phyloP scores from a whole-genome alignment of 2,329 filamentous ascomycete genomes.

The Sporothrix pseudoabietina region DNA sequence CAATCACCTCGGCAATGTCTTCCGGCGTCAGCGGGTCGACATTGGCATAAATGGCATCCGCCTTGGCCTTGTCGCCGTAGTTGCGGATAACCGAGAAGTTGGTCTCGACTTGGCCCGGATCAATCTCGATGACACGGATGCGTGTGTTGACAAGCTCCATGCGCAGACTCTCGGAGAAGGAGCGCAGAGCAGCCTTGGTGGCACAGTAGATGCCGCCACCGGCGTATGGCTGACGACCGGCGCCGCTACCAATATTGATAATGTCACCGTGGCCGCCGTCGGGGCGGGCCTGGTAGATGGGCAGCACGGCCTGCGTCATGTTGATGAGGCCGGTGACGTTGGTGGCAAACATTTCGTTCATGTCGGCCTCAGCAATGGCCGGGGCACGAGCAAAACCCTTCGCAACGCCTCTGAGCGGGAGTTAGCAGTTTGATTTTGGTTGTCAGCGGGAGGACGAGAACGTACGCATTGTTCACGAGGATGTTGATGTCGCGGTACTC shows the following conservation, averaged over 20 bases:
- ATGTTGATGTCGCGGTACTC: constrained; percentile 86
- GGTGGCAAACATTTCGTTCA: constrained; percentile 84
- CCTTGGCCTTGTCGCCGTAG: constrained; percentile 84
- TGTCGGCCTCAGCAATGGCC: constrained; percentile 78
- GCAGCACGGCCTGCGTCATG: constrained; percentile 89
- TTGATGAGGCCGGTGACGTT: constrained; percentile 95
- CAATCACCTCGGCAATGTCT: constrained; percentile 87
- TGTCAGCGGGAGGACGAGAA: constrained; percentile 33
- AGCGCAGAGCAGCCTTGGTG: constrained; percentile 83
- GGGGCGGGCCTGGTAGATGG: constrained; percentile 74
- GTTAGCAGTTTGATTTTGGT: background rate
- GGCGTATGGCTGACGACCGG: constrained; percentile 80
- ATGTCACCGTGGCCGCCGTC: constrained; percentile 85
- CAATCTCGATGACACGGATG: constrained; percentile 83
- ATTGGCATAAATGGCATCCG: constrained; percentile 83
- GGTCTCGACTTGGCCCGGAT: constrained; percentile 88
- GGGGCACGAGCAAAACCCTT: constrained; percentile 85
- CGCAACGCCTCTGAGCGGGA: constrained; percentile 71
- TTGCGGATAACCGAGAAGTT: constrained; percentile 89
- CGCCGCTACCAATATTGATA: constrained; percentile 91
- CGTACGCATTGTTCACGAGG: constrained; percentile 93
- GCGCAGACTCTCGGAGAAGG: constrained; percentile 79
- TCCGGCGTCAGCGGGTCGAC: constrained; percentile 83
- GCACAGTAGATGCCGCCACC: constrained; percentile 92
- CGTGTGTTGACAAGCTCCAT: constrained; percentile 82